A percentile compares a stretch with the other conserved stretches of the same genome.
These are phyloP conservation scores for Avena sativa DNA, from an alignment of 176 grass and related monocot species.

Conservation along the genomic window DNA sequence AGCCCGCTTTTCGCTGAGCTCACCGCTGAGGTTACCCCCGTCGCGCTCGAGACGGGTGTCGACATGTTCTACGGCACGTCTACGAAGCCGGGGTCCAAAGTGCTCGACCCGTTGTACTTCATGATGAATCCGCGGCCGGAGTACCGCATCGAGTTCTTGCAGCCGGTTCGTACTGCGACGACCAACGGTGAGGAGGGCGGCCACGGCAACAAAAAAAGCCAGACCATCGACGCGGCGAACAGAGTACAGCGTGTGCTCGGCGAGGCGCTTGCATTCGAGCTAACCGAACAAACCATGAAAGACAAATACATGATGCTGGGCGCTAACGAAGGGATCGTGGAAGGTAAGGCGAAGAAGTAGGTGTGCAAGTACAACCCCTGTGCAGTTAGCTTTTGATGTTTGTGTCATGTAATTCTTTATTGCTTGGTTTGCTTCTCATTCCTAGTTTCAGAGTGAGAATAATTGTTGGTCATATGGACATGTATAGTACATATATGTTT, in stretches of 20 bases:
- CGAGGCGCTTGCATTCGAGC: conserved; percentile 51
- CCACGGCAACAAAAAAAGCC: conserved; percentile 1
- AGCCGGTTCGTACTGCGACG: conserved; percentile 3
- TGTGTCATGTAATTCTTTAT: conserved; percentile 41
- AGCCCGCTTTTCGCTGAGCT: conserved; percentile 76
- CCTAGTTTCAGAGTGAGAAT: neutral
- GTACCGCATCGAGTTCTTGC: conserved; percentile 69
- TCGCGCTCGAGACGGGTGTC: conserved; percentile 60
- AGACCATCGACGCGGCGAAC: conserved; percentile 59
- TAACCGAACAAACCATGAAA: conserved; percentile 51
- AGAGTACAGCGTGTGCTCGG: conserved; percentile 55
- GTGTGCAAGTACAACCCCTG: neutral
- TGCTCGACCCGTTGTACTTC: conserved; percentile 85
- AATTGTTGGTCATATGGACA: neutral
- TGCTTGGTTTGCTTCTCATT: conserved; percentile 6
- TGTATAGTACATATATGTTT: neutral
- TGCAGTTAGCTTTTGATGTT: neutral
- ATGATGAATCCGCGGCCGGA: conserved; percentile 70
- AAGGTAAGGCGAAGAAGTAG: conserved; percentile 21
- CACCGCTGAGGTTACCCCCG: conserved; percentile 53
- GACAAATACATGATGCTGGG: conserved; percentile 70
- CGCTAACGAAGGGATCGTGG: conserved; percentile 57
- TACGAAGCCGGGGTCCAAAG: conserved; percentile 56
- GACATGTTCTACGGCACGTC: conserved; percentile 87
- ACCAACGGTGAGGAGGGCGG: neutral